Conservation (phyloP, 1,284 basidiomycete species). For the Amylostereum areolatum region DNA sequence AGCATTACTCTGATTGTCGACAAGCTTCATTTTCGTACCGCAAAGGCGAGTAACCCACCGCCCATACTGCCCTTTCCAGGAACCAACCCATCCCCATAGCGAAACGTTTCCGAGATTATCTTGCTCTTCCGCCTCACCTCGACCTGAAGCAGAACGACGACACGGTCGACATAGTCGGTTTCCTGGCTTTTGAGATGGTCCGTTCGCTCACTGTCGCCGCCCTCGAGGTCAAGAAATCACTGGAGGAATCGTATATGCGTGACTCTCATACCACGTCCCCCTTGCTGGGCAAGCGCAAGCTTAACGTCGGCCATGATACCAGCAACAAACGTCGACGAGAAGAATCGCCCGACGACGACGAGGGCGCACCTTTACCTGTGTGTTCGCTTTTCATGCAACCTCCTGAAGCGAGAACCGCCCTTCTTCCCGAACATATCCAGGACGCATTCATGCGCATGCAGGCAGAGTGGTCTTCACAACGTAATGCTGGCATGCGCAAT, state of each 20-base stretch:
- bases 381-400: conserved; percentile 76
- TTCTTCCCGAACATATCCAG: conserved; percentile 80
- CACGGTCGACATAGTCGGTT: conserved; percentile 94
- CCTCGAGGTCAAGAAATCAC: conserved; percentile 72
- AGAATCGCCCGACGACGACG: conserved; percentile 50
- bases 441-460: conserved; percentile 88
- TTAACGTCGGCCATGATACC: conserved; percentile 36
- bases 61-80: not conserved
- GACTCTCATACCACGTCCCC: conserved; percentile 58
- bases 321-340: conserved; percentile 57
- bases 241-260: conserved; percentile 67
- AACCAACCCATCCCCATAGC: conserved; percentile 36
- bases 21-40: conserved; percentile 97
- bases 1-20: conserved; percentile 95
- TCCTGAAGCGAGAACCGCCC: conserved; percentile 69
- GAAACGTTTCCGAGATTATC: conserved; percentile 93
- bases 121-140: conserved; percentile 85
- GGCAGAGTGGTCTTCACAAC: conserved; percentile 70
- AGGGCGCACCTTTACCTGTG: conserved; percentile 53
- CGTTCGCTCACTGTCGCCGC: conserved; percentile 86
- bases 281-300: conserved; percentile 66
- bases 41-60: conserved; percentile 55
- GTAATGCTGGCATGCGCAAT: conserved; percentile 81
- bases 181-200: conserved; percentile 96
- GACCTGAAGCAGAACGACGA: conserved; percentile 94